These are phyloP conservation scores for Antarctomyces pellizariae DNA, from an alignment of 495 filamentous ascomycete species.

Conservation along the genomic window DNA sequence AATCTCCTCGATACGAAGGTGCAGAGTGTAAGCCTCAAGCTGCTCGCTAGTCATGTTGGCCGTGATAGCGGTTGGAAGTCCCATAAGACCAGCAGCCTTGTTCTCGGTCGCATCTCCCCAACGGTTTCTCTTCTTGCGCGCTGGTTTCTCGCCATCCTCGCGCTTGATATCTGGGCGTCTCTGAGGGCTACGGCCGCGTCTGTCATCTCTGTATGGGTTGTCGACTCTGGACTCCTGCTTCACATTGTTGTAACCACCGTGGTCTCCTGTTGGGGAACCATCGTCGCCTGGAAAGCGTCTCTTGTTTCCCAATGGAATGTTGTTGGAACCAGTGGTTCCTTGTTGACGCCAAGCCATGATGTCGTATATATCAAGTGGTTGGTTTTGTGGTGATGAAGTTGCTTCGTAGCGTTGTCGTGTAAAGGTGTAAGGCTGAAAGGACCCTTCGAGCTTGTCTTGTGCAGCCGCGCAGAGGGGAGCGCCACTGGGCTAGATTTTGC, in stretches of 20 bases:
- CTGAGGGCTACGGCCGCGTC: constrained; percentile 27
- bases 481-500: too few relatives aligned
- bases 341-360: constrained; percentile 82
- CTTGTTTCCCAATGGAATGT: constrained; percentile 74
- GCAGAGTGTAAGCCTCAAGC: constrained; percentile 84
- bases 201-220: too few relatives aligned
- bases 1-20: constrained; percentile 93
- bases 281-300: constrained; percentile 64
- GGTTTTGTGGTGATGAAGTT: too few relatives aligned
- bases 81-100: constrained; percentile 94
- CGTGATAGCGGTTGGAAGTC: constrained; percentile 83
- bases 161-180: too few relatives aligned
- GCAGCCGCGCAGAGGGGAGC: too few relatives aligned
- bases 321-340: constrained; percentile 96
- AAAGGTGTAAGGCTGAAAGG: too few relatives aligned
- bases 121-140: constrained; percentile 95
- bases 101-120: constrained; percentile 95
- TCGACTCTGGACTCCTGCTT: constrained; percentile 56
- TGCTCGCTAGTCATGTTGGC: constrained; percentile 96
- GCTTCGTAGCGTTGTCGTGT: too few relatives aligned
- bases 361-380: too few relatives aligned
- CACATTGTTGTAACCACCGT: constrained; percentile 43
- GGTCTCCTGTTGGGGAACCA: constrained; percentile 17
- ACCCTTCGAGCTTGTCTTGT: too few relatives aligned
- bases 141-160: too few relatives aligned